Conservation (phyloP, 2,329 filamentous ascomycete genomes). For the Xenosphaeropsis pyriputrescens region DNA sequence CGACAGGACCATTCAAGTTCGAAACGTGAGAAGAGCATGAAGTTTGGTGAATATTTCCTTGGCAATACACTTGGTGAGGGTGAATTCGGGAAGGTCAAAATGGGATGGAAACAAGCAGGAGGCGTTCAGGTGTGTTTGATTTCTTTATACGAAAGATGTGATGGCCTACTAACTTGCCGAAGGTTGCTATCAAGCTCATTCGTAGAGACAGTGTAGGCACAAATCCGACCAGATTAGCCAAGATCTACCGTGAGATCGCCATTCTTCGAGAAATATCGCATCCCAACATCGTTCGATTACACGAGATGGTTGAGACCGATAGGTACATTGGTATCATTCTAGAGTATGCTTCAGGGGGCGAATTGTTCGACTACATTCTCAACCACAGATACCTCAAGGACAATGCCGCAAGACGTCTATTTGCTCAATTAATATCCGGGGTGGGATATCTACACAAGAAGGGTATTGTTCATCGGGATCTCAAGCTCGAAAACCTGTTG, state of each 20-base stretch:
- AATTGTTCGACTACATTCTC: slow-evolving; percentile 95
- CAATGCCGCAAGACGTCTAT: slow-evolving; percentile 74
- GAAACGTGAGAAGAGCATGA: slow-evolving; percentile 58
- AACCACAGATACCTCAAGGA: slow-evolving; percentile 96
- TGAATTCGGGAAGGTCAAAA: slow-evolving; percentile 96
- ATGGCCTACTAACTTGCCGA: slow-evolving; percentile 1
- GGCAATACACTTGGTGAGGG: slow-evolving; percentile 95
- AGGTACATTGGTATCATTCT: slow-evolving; percentile 95
- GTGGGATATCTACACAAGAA: slow-evolving; percentile 98
- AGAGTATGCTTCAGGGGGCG: slow-evolving; percentile 93
- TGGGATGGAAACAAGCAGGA: slow-evolving; percentile 95
- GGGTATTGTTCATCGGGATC: slow-evolving; percentile 91
- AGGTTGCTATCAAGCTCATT: slow-evolving; percentile 97
- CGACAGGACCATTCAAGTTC: slow-evolving; percentile 39
- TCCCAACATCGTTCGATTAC: slow-evolving; percentile 89
- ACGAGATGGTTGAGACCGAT: slow-evolving; percentile 98
- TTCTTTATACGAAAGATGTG: background rate
- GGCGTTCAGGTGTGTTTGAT: slow-evolving; percentile 52
- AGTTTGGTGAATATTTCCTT: slow-evolving; percentile 90
- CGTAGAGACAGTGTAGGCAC: slow-evolving; percentile 78
- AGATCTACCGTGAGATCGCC: slow-evolving; percentile 93
- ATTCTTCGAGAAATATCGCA: slow-evolving; percentile 81
- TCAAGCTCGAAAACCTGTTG: slow-evolving; percentile 91
- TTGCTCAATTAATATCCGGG: slow-evolving; percentile 89
- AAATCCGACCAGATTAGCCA: slow-evolving; percentile 80